phyloP scores from a whole-genome alignment of 1,284 basidiomycete species.

The Fistulinella cinereoalba region DNA sequence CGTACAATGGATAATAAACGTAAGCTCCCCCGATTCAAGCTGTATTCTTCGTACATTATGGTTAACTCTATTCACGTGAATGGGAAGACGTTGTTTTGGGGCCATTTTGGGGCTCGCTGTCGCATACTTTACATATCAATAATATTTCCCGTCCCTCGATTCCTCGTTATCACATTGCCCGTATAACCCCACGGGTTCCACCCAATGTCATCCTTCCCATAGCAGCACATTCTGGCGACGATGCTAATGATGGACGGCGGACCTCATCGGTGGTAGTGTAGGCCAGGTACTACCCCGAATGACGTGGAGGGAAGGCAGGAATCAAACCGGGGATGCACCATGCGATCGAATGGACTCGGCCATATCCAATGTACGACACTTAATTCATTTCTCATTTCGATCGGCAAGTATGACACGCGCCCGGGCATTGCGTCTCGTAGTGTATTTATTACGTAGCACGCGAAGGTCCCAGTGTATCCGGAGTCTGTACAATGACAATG shows the following conservation, averaged over 20 bases:
- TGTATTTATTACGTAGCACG: too few relatives aligned
- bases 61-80: slow-evolving; percentile 53
- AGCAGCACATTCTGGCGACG: slow-evolving; percentile 11
- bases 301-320: slow-evolving; percentile 37
- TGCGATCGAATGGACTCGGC: slow-evolving; percentile 18
- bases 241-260: slow-evolving; percentile 17
- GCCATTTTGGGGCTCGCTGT: slow-evolving; percentile 70
- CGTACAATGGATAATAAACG: slow-evolving; percentile 88
- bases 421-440: too few relatives aligned
- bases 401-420: too few relatives aligned
- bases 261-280: slow-evolving; percentile 24
- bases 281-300: slow-evolving; percentile 35
- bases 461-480: too few relatives aligned
- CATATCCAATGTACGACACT: too few relatives aligned
- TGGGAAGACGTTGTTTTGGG: slow-evolving; percentile 86
- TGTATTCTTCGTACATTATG: neutral
- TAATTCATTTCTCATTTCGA: too few relatives aligned
- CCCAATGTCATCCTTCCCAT: slow-evolving; percentile 45
- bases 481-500: too few relatives aligned
- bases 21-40: slow-evolving; percentile 45
- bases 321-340: slow-evolving; percentile 9
- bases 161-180: slow-evolving; percentile 68
- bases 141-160: slow-evolving; percentile 69
- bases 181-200: slow-evolving; percentile 67
- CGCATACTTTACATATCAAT: slow-evolving; percentile 79